These are phyloP conservation scores for Nemania sp. DNA, from an alignment of 2,329 filamentous ascomycete species.

Conservation along the genomic window DNA sequence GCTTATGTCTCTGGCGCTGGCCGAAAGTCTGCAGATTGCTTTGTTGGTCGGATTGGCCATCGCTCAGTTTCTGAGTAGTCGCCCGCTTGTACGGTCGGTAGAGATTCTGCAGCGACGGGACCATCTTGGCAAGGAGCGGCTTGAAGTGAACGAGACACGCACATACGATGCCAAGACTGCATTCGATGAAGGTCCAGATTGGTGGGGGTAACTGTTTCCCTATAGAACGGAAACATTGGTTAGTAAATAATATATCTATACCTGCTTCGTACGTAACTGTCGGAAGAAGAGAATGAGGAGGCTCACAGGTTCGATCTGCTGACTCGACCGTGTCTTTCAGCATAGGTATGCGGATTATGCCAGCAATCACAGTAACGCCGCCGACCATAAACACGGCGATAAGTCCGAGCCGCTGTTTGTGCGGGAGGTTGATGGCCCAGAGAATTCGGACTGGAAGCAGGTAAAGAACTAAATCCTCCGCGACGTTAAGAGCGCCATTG, in stretches of 20 bases:
- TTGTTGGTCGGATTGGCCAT: slow-evolving; percentile 3
- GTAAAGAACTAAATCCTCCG: slow-evolving; percentile 6
- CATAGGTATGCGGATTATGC: slow-evolving; percentile 4
- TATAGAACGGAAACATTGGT: too few relatives aligned
- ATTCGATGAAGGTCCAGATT: slow-evolving; percentile 12
- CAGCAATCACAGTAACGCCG: slow-evolving; percentile 9
- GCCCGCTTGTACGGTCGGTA: background rate
- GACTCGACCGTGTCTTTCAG: slow-evolving; percentile 5
- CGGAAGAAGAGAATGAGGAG: too few relatives aligned
- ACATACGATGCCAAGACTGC: slow-evolving; percentile 9
- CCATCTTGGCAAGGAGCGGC: background rate
- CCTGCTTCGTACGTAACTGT: too few relatives aligned
- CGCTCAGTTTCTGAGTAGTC: slow-evolving; percentile 1
- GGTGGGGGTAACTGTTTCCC: slow-evolving; percentile 10
- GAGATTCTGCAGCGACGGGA: slow-evolving; percentile 28
- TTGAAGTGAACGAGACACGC: slow-evolving; percentile 12
- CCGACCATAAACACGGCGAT: slow-evolving; percentile 7
- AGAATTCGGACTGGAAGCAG: slow-evolving; percentile 1
- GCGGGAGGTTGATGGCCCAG: slow-evolving; percentile 10
- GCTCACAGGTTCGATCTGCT: slow-evolving; percentile 4
- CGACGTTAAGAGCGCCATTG: slow-evolving; percentile 3
- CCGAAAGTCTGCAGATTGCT: slow-evolving; percentile 12
- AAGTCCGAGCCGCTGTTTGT: slow-evolving; percentile 6
- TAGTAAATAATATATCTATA: too few relatives aligned
- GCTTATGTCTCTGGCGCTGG: background rate